A percentile compares a stretch with the other conserved stretches of the same genome.
These are phyloP conservation scores for Arachnomyces sp. DNA, from an alignment of 2,329 filamentous ascomycete species.

Conservation along the genomic window DNA sequence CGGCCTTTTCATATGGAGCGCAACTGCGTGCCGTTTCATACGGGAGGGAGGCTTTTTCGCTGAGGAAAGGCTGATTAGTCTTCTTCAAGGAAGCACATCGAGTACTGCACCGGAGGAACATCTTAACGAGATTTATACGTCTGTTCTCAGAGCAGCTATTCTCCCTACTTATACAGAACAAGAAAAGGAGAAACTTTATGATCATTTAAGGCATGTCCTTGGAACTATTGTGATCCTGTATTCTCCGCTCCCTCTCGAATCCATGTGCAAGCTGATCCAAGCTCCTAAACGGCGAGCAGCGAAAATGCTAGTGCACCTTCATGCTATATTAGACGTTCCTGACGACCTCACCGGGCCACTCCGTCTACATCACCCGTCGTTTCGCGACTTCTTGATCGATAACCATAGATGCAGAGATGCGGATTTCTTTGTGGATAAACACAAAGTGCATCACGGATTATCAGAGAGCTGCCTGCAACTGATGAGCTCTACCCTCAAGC, in stretches of 20 bases:
- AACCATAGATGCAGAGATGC: conserved; percentile 1
- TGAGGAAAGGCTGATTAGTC: conserved; percentile 7
- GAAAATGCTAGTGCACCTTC: conserved; percentile 11
- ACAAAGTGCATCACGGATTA: conserved; percentile 9
- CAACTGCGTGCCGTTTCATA: conserved; percentile 22
- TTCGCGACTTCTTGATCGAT: conserved; percentile 21
- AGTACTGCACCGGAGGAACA: background rate
- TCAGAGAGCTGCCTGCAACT: conserved; percentile 9
- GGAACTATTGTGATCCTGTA: conserved; percentile 15
- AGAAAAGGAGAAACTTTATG: conserved; percentile 4
- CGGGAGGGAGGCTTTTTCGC: conserved; percentile 3
- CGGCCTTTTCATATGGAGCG: conserved; percentile 21
- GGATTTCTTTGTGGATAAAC: conserved; percentile 14
- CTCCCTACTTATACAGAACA: background rate
- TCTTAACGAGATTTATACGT: conserved; percentile 8
- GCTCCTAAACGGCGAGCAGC: conserved; percentile 8
- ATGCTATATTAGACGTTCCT: conserved; percentile 19
- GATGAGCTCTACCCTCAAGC: conserved; percentile 8
- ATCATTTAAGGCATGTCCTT: conserved; percentile 12
- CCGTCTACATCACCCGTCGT: conserved; percentile 19
- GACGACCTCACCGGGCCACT: conserved; percentile 11
- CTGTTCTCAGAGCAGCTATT: conserved; percentile 4
- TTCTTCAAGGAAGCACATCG: conserved; percentile 4
- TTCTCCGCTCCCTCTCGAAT: conserved; percentile 12
- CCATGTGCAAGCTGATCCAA: conserved; percentile 14